These are phyloP conservation scores for Penicillium cosmopolitanum DNA, from an alignment of 495 filamentous ascomycete species.

Conservation along the genomic window DNA sequence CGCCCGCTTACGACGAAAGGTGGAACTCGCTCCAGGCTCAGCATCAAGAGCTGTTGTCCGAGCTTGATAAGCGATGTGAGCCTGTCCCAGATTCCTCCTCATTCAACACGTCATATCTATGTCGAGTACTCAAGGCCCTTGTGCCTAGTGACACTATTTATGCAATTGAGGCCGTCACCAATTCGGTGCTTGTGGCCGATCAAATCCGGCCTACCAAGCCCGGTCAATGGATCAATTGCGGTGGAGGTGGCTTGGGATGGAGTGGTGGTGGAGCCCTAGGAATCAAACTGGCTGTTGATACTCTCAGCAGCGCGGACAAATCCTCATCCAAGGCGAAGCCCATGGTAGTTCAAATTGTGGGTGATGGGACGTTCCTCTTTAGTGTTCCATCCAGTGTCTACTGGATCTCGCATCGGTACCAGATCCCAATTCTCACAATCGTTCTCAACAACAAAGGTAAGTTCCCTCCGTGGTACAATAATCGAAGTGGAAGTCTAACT, in stretches of 20 bases:
- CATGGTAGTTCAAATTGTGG: conserved; percentile 92
- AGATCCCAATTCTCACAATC: conserved; percentile 86
- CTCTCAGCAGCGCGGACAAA: conserved; percentile 47
- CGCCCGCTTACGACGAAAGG: not conserved
- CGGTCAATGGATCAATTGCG: conserved; percentile 90
- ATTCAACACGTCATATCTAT: conserved; percentile 70
- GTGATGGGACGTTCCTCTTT: conserved; percentile 91
- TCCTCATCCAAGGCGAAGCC: conserved; percentile 55
- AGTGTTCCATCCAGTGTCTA: conserved; percentile 87
- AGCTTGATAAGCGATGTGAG: conserved; percentile 53
- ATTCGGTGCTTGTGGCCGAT: conserved; percentile 67
- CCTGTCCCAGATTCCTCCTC: conserved; percentile 62
- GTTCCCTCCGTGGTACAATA: not conserved
- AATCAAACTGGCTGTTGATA: conserved; percentile 81
- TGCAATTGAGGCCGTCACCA: conserved; percentile 85
- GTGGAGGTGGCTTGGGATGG: conserved; percentile 93
- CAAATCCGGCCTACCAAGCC: conserved; percentile 76
- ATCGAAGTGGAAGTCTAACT: not conserved
- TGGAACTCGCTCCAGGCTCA: conserved; percentile 41
- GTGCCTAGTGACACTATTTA: conserved; percentile 76
- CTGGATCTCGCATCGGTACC: conserved; percentile 89
- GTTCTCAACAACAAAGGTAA: conserved; percentile 89
- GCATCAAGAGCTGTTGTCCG: conserved; percentile 26
- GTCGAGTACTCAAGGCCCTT: conserved; percentile 62
- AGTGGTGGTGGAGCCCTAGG: conserved; percentile 85